These are phyloP conservation scores for Aureobasidium sp. DNA, from an alignment of 2,329 filamentous ascomycete species.

Conservation along the genomic window DNA sequence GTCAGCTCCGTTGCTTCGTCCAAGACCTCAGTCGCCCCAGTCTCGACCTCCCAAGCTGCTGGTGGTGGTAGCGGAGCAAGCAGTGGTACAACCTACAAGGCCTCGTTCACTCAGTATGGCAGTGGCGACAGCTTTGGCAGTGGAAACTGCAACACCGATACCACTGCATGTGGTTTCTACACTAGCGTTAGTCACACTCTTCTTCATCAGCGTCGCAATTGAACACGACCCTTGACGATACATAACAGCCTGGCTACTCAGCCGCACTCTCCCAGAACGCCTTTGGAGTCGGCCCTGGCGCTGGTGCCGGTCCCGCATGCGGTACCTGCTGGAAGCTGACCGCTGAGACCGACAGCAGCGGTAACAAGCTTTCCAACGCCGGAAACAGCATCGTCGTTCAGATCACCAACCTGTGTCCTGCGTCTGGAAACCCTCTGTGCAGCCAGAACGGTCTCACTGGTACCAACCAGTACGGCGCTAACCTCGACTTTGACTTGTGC, in stretches of 20 bases:
- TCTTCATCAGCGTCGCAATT: background rate
- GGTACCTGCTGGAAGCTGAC: constrained; percentile 32
- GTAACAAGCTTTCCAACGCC: constrained; percentile 22
- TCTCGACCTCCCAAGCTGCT: background rate
- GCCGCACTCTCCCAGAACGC: constrained; percentile 32
- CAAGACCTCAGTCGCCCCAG: background rate
- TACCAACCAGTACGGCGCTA: constrained; percentile 32
- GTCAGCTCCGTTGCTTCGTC: background rate
- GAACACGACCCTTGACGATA: no score
- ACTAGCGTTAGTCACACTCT: constrained; percentile 13
- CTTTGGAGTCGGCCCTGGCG: constrained; percentile 30
- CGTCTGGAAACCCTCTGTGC: constrained; percentile 30
- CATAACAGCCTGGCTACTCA: constrained; percentile 22
- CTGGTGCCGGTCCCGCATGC: constrained; percentile 31
- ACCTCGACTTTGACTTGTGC: constrained; percentile 35
- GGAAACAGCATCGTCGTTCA: constrained; percentile 31
- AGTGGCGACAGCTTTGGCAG: constrained; percentile 25
- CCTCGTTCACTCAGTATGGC: constrained; percentile 30
- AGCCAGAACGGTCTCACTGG: constrained; percentile 24
- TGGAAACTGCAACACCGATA: constrained; percentile 29
- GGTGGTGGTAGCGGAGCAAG: background rate
- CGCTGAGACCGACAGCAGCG: constrained; percentile 25
- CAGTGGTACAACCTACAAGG: constrained; percentile 15
- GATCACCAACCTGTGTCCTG: constrained; percentile 35
- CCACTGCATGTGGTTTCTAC: constrained; percentile 30